These are phyloP conservation scores for Aspergillus sp. DNA, from an alignment of 2,329 filamentous ascomycete genomes.

Conservation along the genomic window DNA sequence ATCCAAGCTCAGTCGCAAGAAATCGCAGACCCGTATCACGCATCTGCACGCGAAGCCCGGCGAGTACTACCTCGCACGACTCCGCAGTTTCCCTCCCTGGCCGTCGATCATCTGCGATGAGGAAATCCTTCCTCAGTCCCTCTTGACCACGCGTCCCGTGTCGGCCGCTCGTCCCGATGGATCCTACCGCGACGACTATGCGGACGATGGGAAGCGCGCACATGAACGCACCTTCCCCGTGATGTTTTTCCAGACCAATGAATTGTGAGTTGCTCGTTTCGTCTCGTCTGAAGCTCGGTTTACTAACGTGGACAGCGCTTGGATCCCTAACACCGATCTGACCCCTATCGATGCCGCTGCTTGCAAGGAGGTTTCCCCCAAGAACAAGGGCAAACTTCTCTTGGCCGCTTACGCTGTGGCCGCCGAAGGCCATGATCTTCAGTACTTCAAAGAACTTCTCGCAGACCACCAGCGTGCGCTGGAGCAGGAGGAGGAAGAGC, in stretches of 20 bases:
- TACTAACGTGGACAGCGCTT: constrained; percentile 61
- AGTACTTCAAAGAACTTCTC: constrained; percentile 80
- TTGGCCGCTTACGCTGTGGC: constrained; percentile 78
- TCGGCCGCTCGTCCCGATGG: constrained; percentile 80
- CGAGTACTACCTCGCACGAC: constrained; percentile 85
- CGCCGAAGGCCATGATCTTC: constrained; percentile 70
- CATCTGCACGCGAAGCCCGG: constrained; percentile 83
- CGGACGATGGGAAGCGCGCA: constrained; percentile 81
- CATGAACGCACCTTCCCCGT: constrained; percentile 86
- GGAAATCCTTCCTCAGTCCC: constrained; percentile 78
- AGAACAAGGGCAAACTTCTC: constrained; percentile 76
- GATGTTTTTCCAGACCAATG: constrained; percentile 93
- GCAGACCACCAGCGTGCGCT: constrained; percentile 55
- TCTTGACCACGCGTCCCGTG: constrained; percentile 77
- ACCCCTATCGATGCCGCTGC: constrained; percentile 72
- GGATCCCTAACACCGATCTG: constrained; percentile 83
- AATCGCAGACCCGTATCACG: constrained; percentile 67
- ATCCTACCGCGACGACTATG: constrained; percentile 80
- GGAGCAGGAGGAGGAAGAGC: constrained; percentile 58
- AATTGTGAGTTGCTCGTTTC: constrained; percentile 70
- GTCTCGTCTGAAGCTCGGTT: background rate
- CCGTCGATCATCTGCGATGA: constrained; percentile 92
- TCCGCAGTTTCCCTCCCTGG: constrained; percentile 95
- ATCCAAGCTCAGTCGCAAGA: constrained; percentile 78
- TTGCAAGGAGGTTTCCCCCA: constrained; percentile 64